Evolutionary conservation across 805 yeast species (phyloP), one percentile per base, ranked within the genome.

Genomic region (Lachancea quebecensis): DNA sequence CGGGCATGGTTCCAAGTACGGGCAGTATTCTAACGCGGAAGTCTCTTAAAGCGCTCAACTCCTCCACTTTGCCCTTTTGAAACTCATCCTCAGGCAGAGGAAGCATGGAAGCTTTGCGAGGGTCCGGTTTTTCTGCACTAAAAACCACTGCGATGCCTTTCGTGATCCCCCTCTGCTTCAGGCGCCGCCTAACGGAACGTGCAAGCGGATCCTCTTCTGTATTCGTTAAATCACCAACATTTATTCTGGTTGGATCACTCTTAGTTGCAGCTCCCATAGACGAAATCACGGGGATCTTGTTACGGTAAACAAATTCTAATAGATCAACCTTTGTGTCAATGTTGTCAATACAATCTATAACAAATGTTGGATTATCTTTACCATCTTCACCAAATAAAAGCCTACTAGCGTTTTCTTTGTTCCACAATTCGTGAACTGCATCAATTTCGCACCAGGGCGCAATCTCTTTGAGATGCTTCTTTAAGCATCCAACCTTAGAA

Each of bases 181-280:
- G 73, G 56, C 89, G 77, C 55, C 95, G 76, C 60, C 99, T 77
- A 4, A 89, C 95, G 0, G 91, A 70, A 50, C 95, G 77, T 11
- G 96, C 86, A 47, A 93, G 71, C 6, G 97, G 93, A 64, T 93
- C 99, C 65, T 93, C 99, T 57, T 85, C 91, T 0, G 99, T 86
- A 42, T 77, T 78, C 30, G 95, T 81, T 44, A 93, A 79, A 65
- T 93, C 99, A 30, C 89, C 89, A 35, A 93, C 75, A 60, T 88
- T 85, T 46, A 93, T 78, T 57, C 98, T 73, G 2, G 97, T 83
- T 10, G 98, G 95, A 61, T 93, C 99, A 42, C 95, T 83, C 64
- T 93, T 93, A 55, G 96, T 84, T 4, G 96, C 95, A 1, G 99
- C 98, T 25, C 99, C 99, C 80, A 95, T 95, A 0, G 96, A 85